phyloP scores from a whole-genome alignment of 148 eudicot genomes.

The Beta vulgaris region DNA sequence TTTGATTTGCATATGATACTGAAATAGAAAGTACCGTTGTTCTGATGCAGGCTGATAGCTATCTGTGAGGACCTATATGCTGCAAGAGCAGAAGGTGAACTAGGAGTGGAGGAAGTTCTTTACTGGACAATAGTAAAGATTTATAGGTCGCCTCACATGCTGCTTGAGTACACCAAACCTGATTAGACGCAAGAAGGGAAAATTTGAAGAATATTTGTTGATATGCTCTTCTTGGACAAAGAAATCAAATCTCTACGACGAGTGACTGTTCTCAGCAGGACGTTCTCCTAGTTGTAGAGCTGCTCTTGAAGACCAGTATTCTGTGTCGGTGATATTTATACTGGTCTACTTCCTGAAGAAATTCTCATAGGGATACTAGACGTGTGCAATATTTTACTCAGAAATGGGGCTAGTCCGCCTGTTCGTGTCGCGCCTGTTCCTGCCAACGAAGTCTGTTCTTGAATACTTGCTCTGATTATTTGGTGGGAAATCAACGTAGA shows the following conservation, averaged over 20 bases:
- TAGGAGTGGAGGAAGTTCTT: slow-evolving; percentile 92
- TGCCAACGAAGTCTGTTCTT: not conserved
- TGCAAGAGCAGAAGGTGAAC: slow-evolving; percentile 97
- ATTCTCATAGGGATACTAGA: not conserved
- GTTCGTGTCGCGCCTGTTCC: not conserved
- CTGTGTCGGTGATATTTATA: not conserved
- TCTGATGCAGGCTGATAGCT: slow-evolving; percentile 69
- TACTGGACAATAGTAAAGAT: slow-evolving; percentile 95
- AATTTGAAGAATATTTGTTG: not conserved
- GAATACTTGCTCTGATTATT: not conserved
- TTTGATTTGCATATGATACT: not conserved
- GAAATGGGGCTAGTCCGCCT: not conserved
- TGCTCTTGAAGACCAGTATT: not conserved
- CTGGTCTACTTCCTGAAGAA: slow-evolving; percentile 4
- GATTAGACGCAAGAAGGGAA: slow-evolving; percentile 38
- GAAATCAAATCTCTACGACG: not conserved
- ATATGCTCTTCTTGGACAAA: not conserved
- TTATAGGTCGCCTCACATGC: slow-evolving; percentile 92
- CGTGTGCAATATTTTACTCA: not conserved
- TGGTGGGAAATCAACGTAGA: no score
- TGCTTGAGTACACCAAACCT: slow-evolving; percentile 86
- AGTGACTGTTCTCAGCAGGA: not conserved
- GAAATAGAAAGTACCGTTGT: not conserved
- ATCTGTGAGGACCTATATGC: slow-evolving; percentile 96
- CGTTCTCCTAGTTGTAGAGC: not conserved